Percentiles rank a stretch among this genome's conserved stretches.
Conservation (phyloP, 2,329 filamentous ascomycete genomes). For the Diaporthe sp. region DNA sequence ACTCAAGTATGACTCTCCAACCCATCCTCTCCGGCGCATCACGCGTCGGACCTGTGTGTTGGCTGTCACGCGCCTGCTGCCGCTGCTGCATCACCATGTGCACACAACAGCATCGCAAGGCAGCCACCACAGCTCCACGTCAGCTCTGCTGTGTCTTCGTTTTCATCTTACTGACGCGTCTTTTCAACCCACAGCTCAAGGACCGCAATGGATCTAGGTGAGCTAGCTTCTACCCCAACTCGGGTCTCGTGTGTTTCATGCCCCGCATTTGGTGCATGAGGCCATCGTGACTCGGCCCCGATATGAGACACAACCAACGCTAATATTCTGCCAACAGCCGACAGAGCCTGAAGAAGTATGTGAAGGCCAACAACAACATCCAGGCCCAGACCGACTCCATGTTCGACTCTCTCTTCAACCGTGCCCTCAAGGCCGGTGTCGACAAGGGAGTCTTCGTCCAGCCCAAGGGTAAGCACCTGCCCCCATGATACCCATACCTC, state of each 20-base stretch:
- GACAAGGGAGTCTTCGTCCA: slow-evolving; percentile 89
- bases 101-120: background rate
- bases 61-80: slow-evolving; percentile 20
- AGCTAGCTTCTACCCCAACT: slow-evolving; percentile 31
- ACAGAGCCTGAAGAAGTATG: slow-evolving; percentile 71
- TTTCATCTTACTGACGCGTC: slow-evolving; percentile 51
- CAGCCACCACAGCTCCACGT: slow-evolving; percentile 18
- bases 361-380: slow-evolving; percentile 65
- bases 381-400: slow-evolving; percentile 58
- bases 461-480: slow-evolving; percentile 77
- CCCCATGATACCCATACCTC: slow-evolving; percentile 44
- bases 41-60: slow-evolving; percentile 33
- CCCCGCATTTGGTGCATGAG: slow-evolving; percentile 34
- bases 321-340: slow-evolving; percentile 54
- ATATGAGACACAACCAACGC: slow-evolving; percentile 35
- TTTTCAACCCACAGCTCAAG: slow-evolving; percentile 61
- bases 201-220: slow-evolving; percentile 70
- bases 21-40: slow-evolving; percentile 51
- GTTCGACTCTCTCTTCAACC: slow-evolving; percentile 84
- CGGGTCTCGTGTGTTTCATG: slow-evolving; percentile 34
- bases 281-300: slow-evolving; percentile 33
- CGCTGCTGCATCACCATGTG: background rate
- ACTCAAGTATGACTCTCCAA: slow-evolving; percentile 62
- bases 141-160: background rate
- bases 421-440: slow-evolving; percentile 82